phyloP scores from a whole-genome alignment of 805 yeast species.

The Wickerhamomyces subpelliculosus region DNA sequence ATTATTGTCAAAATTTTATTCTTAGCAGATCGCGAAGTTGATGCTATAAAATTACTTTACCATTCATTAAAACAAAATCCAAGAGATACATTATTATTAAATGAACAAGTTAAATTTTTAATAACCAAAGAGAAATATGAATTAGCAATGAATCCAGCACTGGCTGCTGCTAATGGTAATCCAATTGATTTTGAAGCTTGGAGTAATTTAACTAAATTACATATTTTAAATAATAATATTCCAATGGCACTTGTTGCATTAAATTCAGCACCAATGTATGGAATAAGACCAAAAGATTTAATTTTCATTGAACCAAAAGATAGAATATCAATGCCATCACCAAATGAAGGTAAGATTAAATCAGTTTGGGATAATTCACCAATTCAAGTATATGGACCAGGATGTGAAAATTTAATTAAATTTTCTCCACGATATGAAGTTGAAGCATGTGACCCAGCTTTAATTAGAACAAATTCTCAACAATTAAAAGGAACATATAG shows the following conservation, averaged over 20 bases:
- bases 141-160: conserved; percentile 53
- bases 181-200: conserved; percentile 75
- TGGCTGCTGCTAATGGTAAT: conserved; percentile 53
- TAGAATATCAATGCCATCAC: conserved; percentile 40
- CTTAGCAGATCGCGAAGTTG: conserved; percentile 27
- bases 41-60: conserved; percentile 25
- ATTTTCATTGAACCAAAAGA: conserved; percentile 37
- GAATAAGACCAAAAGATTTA: conserved; percentile 32
- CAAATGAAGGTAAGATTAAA: conserved; percentile 45
- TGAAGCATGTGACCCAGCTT: conserved; percentile 38
- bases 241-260: conserved; percentile 57
- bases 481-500: conserved; percentile 45
- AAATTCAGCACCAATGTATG: conserved; percentile 71
- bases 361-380: conserved; percentile 36
- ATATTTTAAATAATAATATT: conserved; percentile 49
- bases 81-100: conserved; percentile 14
- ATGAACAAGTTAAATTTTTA: conserved; percentile 54
- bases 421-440: conserved; percentile 24
- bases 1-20: conserved; percentile 25
- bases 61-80: conserved; percentile 19
- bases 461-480: conserved; percentile 45
- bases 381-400: conserved; percentile 20
- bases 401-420: conserved; percentile 18
- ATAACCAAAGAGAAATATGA: conserved; percentile 44
- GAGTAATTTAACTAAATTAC: conserved; percentile 56